phyloP scores from a whole-genome alignment of 352 stramenopile species.

The Peronosclerospora sorghi region DNA sequence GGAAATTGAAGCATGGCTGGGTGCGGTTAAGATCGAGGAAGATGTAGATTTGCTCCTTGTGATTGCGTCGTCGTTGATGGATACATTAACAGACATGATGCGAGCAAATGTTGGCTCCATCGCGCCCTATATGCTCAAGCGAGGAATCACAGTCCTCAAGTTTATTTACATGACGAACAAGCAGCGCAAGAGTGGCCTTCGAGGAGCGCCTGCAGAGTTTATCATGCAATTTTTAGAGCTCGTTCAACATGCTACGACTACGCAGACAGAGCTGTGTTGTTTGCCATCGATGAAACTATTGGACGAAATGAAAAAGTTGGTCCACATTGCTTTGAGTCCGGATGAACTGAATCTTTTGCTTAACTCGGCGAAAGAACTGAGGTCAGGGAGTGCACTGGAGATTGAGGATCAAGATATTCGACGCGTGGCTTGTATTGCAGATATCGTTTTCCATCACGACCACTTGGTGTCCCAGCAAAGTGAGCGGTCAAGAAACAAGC shows the following conservation, averaged over 20 bases:
- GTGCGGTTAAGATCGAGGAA: constrained; percentile 14
- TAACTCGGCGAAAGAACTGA: constrained; percentile 21
- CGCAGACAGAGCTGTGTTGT: constrained; percentile 20
- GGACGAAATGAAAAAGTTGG: constrained; percentile 30
- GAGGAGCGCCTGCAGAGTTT: constrained; percentile 37
- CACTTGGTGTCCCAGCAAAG: constrained; percentile 23
- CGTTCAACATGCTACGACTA: constrained; percentile 34
- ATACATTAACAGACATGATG: constrained; percentile 40
- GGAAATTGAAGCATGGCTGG: constrained; percentile 48
- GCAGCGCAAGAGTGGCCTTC: constrained; percentile 20
- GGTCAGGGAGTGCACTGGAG: constrained; percentile 17
- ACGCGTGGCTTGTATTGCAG: constrained; percentile 38
- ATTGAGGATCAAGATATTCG: constrained; percentile 34
- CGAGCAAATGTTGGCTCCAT: constrained; percentile 32
- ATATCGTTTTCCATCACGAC: constrained; percentile 51
- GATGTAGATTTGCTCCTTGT: constrained; percentile 28
- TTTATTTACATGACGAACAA: constrained; percentile 61
- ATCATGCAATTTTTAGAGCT: constrained; percentile 46
- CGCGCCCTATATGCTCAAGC: constrained; percentile 27
- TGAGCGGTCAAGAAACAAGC: constrained; percentile 1
- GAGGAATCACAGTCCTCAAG: constrained; percentile 35
- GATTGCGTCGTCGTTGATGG: constrained; percentile 33
- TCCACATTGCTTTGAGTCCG: constrained; percentile 25
- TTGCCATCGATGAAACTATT: constrained; percentile 26
- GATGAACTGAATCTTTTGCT: constrained; percentile 41